Evolutionary conservation across 345 rosid species (phyloP).

Genomic region (Populus davidiana): DNA sequence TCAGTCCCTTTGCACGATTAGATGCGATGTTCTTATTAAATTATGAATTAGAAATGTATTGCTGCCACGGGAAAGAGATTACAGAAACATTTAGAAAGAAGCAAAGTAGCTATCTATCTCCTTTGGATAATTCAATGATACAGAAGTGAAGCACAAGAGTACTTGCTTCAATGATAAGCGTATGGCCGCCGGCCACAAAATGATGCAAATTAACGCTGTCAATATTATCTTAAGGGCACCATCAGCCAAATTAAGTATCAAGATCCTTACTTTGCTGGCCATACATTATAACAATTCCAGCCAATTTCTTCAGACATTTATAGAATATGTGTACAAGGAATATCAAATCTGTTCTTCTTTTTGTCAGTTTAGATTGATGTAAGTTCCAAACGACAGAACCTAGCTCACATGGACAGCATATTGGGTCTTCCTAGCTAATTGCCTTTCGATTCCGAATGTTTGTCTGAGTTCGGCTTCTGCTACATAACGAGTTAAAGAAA

Average conservation of each 20-base stretch:
- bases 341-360: constrained; percentile 22
- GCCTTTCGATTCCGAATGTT: constrained; percentile 23
- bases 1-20: not conserved
- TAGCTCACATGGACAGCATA: constrained; percentile 24
- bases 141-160: not conserved
- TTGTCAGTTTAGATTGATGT: not conserved
- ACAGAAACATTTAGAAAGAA: too few relatives aligned
- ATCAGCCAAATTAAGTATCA: constrained; percentile 1
- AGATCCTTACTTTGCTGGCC: constrained; percentile 15
- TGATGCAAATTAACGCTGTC: not conserved
- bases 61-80: too few relatives aligned
- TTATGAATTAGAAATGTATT: too few relatives aligned
- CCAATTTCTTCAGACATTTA: constrained; percentile 23
- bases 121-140: not conserved
- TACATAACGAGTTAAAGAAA: constrained; percentile 11
- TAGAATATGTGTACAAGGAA: constrained; percentile 30
- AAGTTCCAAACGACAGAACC: constrained; percentile 7
- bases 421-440: constrained; percentile 14
- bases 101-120: too few relatives aligned
- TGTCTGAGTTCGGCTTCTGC: constrained; percentile 14
- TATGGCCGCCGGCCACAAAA: not conserved
- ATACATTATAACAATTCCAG: not conserved
- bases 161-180: not conserved
- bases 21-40: not conserved
- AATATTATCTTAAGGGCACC: constrained; percentile 5